These are phyloP conservation scores for Diaporthe helianthi DNA, from an alignment of 2,329 filamentous ascomycete genomes.

Conservation along the genomic window DNA sequence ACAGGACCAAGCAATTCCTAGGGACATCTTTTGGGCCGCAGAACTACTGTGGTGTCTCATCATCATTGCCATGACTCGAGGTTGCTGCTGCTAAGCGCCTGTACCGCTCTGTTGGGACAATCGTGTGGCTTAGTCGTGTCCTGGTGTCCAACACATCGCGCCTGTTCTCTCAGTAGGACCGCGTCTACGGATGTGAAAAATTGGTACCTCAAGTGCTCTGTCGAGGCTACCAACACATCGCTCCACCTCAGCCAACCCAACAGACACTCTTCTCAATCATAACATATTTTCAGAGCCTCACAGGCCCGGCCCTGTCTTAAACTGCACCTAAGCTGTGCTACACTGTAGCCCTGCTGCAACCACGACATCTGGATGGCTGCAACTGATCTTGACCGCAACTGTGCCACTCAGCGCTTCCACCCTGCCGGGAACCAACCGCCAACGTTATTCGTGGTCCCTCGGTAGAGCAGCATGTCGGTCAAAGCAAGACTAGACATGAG, in stretches of 20 bases:
- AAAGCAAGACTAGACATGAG: neutral
- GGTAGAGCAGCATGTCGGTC: neutral
- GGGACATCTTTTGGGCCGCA: conserved; percentile 3
- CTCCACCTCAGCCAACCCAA: neutral
- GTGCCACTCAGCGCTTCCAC: conserved; percentile 29
- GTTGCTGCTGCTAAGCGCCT: conserved; percentile 25
- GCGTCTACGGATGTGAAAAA: conserved; percentile 19
- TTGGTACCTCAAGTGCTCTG: neutral
- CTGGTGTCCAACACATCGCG: neutral
- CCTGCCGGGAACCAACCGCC: conserved; percentile 27
- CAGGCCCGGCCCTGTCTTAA: conserved; percentile 3
- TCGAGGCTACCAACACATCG: neutral
- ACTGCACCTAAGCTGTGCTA: neutral
- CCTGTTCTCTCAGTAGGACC: conserved; percentile 14
- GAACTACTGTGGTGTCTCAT: no score
- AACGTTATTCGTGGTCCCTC: neutral
- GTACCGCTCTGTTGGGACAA: conserved; percentile 19
- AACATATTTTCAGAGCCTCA: neutral
- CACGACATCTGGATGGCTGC: conserved; percentile 7
- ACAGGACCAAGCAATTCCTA: neutral
- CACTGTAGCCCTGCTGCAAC: conserved; percentile 17
- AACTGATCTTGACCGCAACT: conserved; percentile 4
- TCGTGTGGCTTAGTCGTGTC: conserved; percentile 6
- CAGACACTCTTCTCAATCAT: neutral
- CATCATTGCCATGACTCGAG: neutral